Conservation (phyloP, 768 basidiomycete genomes). For the Russula lepida region DNA sequence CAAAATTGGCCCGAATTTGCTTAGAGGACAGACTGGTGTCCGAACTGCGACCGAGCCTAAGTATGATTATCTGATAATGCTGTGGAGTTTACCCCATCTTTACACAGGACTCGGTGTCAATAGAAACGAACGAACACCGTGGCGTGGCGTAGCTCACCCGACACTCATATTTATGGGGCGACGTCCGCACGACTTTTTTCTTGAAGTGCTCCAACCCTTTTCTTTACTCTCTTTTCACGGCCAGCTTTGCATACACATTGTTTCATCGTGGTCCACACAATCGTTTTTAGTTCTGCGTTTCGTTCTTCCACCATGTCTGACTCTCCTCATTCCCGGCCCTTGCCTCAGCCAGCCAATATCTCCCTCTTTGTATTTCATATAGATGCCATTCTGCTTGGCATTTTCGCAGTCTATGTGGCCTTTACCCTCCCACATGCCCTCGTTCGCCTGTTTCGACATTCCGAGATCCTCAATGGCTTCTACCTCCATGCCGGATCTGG, state of each 20-base stretch:
- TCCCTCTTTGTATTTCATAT: constrained; percentile 15
- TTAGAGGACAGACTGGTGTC: too few species aligned
- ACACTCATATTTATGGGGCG: too few species aligned
- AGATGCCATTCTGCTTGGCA: constrained; percentile 5
- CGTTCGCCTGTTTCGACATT: constrained; percentile 11
- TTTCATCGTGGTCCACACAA: not conserved
- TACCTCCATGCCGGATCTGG: constrained; percentile 9
- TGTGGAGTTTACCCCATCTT: too few species aligned
- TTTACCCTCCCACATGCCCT: constrained; percentile 19
- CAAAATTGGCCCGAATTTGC: too few species aligned
- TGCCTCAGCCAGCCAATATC: not conserved
- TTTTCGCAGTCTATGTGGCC: constrained; percentile 14
- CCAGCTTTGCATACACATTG: not conserved
- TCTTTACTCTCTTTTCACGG: not conserved
- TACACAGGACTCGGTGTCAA: too few species aligned
- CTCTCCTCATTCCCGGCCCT: too few species aligned
- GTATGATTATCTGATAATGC: too few species aligned
- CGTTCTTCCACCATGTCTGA: constrained; percentile 4
- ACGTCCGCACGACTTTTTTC: too few species aligned
- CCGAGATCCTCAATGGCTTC: constrained; percentile 10
- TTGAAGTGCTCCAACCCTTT: too few species aligned
- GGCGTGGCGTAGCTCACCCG: too few species aligned
- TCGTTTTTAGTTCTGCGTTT: not conserved
- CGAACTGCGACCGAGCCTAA: too few species aligned
- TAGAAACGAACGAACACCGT: too few species aligned